Percentiles rank a stretch among this genome's conserved stretches.
phyloP scores from a whole-genome alignment of 2,329 filamentous ascomycete genomes.

The Fusarium robinianum region DNA sequence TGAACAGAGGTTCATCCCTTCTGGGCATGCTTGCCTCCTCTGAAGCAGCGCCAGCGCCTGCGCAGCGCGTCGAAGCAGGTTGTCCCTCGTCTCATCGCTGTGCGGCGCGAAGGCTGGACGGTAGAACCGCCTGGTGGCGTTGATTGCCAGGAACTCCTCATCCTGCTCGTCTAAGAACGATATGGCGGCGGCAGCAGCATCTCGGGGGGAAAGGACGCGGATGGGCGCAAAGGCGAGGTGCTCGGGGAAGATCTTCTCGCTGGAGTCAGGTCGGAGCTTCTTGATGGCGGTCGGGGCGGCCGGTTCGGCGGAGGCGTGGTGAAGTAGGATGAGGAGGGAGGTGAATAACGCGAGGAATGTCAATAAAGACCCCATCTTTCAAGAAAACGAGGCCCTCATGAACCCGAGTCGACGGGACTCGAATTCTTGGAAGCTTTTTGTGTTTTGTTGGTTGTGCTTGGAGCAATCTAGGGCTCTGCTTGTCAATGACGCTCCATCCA shows the following conservation, averaged over 20 bases:
- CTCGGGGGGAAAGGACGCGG: slow-evolving; percentile 33
- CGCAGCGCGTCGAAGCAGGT: slow-evolving; percentile 49
- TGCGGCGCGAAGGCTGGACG: slow-evolving; percentile 59
- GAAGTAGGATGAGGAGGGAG: slow-evolving; percentile 52
- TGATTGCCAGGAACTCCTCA: slow-evolving; percentile 19
- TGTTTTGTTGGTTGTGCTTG: too few species aligned
- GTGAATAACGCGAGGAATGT: slow-evolving; percentile 46
- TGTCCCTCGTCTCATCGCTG: slow-evolving; percentile 33
- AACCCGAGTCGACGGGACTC: slow-evolving; percentile 1
- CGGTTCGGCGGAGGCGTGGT: slow-evolving; percentile 43
- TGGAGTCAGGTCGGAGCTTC: slow-evolving; percentile 72
- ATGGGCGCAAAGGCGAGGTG: slow-evolving; percentile 59
- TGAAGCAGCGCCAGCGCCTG: slow-evolving; percentile 54
- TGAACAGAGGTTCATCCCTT: slow-evolving; percentile 66
- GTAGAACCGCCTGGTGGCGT: slow-evolving; percentile 39
- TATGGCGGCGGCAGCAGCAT: slow-evolving; percentile 40
- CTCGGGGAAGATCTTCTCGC: slow-evolving; percentile 74
- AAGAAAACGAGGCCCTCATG: slow-evolving; percentile 4
- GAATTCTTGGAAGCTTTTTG: neutral
- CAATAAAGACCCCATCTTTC: slow-evolving; percentile 47
- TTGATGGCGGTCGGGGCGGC: slow-evolving; percentile 63
- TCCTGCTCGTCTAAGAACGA: slow-evolving; percentile 39
- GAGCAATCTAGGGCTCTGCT: too few species aligned
- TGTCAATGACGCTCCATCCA: slow-evolving; percentile 1
- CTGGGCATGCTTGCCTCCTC: slow-evolving; percentile 69